These are phyloP conservation scores for Bipolaris oryzae DNA, from an alignment of 2,329 filamentous ascomycete species.

Conservation along the genomic window DNA sequence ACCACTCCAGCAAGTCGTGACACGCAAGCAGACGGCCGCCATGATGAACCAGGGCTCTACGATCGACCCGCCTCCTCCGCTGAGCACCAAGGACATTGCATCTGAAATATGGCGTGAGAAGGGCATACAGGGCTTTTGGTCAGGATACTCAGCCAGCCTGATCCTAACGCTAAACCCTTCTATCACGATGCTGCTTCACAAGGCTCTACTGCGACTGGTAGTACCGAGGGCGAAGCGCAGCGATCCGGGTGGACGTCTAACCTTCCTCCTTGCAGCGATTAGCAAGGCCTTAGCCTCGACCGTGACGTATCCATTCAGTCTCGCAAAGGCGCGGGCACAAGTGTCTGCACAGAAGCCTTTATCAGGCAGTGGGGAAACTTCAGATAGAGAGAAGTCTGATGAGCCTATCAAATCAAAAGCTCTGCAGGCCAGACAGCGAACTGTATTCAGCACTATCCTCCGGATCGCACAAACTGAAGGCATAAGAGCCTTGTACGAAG, in stretches of 20 bases:
- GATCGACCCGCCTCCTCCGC: constrained; percentile 36
- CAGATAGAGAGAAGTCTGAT: constrained; percentile 37
- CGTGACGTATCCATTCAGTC: constrained; percentile 83
- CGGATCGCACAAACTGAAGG: constrained; percentile 69
- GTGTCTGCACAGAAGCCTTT: constrained; percentile 55
- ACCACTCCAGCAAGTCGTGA: constrained; percentile 81
- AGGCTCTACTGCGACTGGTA: constrained; percentile 67
- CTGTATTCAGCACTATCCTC: constrained; percentile 68
- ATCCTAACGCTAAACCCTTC: constrained; percentile 84
- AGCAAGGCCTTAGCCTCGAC: constrained; percentile 79
- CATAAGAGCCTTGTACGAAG: constrained; percentile 72
- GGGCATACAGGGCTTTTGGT: constrained; percentile 80
- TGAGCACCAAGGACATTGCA: constrained; percentile 62
- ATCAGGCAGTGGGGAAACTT: constrained; percentile 32
- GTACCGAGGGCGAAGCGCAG: constrained; percentile 60
- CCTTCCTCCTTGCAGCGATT: constrained; percentile 72
- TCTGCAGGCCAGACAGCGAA: constrained; percentile 48
- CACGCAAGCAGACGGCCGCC: constrained; percentile 75
- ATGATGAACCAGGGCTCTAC: constrained; percentile 52
- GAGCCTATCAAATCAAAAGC: constrained; percentile 24
- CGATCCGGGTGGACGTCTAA: constrained; percentile 60
- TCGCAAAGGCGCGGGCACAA: constrained; percentile 81
- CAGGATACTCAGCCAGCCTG: constrained; percentile 81
- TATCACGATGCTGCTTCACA: constrained; percentile 83
- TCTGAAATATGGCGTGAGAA: constrained; percentile 69